These are phyloP conservation scores for Annona squamosa DNA, from an alignment of 164 flowering plant genomes.

Conservation along the genomic window DNA sequence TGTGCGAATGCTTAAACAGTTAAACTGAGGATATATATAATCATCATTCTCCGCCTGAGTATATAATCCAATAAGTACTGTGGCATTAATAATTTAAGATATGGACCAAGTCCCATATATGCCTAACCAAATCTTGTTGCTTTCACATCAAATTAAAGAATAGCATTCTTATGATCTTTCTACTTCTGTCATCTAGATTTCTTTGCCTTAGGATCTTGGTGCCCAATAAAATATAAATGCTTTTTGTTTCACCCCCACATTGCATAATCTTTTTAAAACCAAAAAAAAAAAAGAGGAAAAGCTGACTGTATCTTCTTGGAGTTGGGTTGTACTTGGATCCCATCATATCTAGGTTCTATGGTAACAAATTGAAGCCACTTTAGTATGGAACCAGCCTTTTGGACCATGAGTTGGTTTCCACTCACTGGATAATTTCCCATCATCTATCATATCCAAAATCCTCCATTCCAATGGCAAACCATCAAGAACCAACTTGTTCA, in stretches of 20 bases:
- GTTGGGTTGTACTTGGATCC: constrained; percentile 4
- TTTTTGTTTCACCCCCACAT: neutral
- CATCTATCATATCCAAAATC: neutral
- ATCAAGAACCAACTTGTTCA: neutral
- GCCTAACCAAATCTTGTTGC: neutral
- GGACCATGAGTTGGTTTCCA: neutral
- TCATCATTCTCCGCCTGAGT: too few relatives aligned
- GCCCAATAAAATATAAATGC: neutral
- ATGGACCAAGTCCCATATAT: constrained; percentile 3
- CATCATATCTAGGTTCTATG: neutral
- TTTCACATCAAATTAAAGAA: constrained; percentile 3
- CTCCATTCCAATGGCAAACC: neutral
- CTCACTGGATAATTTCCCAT: neutral
- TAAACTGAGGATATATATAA: too few relatives aligned
- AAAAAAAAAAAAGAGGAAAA: neutral
- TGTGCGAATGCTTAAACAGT: too few relatives aligned
- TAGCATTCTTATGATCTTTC: constrained; percentile 2
- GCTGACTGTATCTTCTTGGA: neutral
- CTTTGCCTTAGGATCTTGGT: neutral
- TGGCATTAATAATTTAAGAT: neutral
- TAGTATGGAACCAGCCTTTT: neutral
- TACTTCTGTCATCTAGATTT: constrained; percentile 3
- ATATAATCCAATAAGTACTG: neutral
- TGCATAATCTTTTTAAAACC: neutral
- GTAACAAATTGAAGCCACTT: neutral